These are phyloP conservation scores for Lodderomyces elongisporus DNA, from an alignment of 1,139 yeast species.

Conservation along the genomic window DNA sequence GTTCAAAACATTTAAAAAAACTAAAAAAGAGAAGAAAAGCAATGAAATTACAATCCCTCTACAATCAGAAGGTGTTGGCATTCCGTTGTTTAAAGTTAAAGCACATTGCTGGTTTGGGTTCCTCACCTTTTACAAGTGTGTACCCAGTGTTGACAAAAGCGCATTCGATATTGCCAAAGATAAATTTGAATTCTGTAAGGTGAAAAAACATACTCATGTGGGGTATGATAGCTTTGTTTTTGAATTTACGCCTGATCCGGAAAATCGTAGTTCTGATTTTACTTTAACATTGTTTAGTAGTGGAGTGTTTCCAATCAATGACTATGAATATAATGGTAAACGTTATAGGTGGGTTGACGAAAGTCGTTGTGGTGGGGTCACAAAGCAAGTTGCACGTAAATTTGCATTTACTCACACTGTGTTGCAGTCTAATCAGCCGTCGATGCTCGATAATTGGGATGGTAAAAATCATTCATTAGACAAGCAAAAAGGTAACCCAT, in stretches of 20 bases:
- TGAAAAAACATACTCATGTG: not conserved
- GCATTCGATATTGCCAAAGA: not conserved
- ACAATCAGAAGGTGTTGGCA: not conserved
- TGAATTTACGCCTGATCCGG: not conserved
- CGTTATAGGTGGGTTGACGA: slow-evolving; percentile 1
- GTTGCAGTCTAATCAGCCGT: slow-evolving; percentile 5
- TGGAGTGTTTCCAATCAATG: slow-evolving; percentile 9
- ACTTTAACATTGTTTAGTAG: slow-evolving; percentile 9
- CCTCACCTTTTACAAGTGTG: no score
- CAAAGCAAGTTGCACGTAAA: slow-evolving; percentile 5
- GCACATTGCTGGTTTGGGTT: no score
- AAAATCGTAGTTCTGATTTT: slow-evolving; percentile 3
- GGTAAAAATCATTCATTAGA: slow-evolving; percentile 8
- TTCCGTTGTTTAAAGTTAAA: no score
- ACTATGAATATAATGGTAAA: slow-evolving; percentile 11
- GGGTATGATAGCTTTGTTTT: not conserved
- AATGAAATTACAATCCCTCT: no score
- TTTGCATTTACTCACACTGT: slow-evolving; percentile 10
- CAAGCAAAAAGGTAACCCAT: slow-evolving; percentile 8
- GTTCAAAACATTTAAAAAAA: slow-evolving; percentile 8
- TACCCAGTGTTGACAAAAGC: no score
- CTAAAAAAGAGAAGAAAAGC: no score
- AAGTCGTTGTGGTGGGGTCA: no score
- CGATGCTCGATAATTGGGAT: slow-evolving; percentile 13
- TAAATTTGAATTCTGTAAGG: not conserved